A percentile compares a stretch with the other conserved stretches of the same genome.
Conservation (phyloP, 1,284 basidiomycete genomes). For the Cutaneotrichosporon curvatum region DNA sequence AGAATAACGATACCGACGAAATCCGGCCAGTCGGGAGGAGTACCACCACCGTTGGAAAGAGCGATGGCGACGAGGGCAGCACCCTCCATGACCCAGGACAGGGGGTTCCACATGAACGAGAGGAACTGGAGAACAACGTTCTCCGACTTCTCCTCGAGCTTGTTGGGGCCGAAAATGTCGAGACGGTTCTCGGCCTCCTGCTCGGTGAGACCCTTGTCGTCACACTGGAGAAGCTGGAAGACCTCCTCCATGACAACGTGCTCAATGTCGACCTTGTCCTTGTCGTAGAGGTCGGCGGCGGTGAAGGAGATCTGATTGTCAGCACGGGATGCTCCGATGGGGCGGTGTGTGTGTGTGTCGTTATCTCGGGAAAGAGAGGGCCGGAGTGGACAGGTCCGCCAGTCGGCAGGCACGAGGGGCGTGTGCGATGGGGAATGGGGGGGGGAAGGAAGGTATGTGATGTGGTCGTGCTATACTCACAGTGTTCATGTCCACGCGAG, state of each 20-base stretch:
- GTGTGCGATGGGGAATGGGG: no score
- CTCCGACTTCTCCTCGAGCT: conserved; percentile 82
- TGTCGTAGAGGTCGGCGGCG: conserved; percentile 72
- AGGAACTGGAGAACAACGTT: conserved; percentile 66
- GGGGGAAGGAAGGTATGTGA: not conserved
- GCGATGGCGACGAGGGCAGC: conserved; percentile 94
- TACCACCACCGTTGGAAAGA: conserved; percentile 79
- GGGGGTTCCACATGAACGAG: conserved; percentile 97
- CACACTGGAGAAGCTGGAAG: conserved; percentile 85
- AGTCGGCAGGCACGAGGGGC: no score
- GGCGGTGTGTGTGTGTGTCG: no score
- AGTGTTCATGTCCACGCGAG: conserved; percentile 76
- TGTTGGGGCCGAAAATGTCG: conserved; percentile 95
- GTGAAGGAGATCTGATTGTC: conserved; percentile 39
- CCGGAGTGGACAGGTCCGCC: no score
- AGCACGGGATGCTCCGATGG: not conserved
- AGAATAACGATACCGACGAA: conserved; percentile 94
- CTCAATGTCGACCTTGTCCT: conserved; percentile 98
- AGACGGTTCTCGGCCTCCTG: conserved; percentile 77
- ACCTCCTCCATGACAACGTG: conserved; percentile 95
- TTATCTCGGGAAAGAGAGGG: no score
- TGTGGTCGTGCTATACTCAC: conserved; percentile 45
- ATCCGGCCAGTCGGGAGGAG: conserved; percentile 91
- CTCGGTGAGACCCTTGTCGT: conserved; percentile 65
- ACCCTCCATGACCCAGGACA: conserved; percentile 99